Evolutionary conservation across 2,329 filamentous ascomycete genomes (phyloP), one percentile per base, ranked within the genome.

Genomic region (Rachicladosporium sp.): DNA sequence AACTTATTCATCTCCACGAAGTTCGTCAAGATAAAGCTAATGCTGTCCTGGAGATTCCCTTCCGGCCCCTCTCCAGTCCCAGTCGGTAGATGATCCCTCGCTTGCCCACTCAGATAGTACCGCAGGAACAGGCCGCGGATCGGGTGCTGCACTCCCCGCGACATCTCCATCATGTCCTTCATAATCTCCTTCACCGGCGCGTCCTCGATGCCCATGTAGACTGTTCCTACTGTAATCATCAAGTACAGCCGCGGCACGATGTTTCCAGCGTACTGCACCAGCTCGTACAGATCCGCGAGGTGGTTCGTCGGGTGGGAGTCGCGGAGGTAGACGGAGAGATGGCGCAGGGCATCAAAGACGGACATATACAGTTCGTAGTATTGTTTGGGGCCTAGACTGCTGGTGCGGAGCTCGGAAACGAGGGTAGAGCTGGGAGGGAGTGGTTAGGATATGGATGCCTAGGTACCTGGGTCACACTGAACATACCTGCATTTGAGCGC

Each of bases 121-220:
- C 91, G 80, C 54, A 98, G 67, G 60, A 98, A 98, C 40, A 98
- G 71, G 11, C 91, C 91, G 42, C 91, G 84, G 46, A 95, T 88
- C 10, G 91, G 91, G 63, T 98, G 91, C 58, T 98, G 91, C 13
- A 98, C 88, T 41, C 91, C 91, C 47, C 91, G 77, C 64, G 87
- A 96, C 91, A 98, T 98, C 64, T 98, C 91, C 91, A 98, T 98
- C 91, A 98, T 98, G 63, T 98, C 91, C 66, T 98, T 98, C 91
- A 98, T 98, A 46, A 98, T 86, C 69, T 98, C 91, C 67, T 98
- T 98, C 51, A 98, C 91, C 1, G 91, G 91, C 43, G 93, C 91
- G 71, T 96, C 91, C 55, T 91, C 83, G 57, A 98, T 93, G 19
- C 85, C 81, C 91, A 98, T 98, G 69, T 98, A 98, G 36, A 94